A percentile compares a stretch with the other conserved stretches of the same genome.
These are phyloP conservation scores for Rhizophora apiculata DNA, from an alignment of 345 rosid genomes.

Conservation along the genomic window DNA sequence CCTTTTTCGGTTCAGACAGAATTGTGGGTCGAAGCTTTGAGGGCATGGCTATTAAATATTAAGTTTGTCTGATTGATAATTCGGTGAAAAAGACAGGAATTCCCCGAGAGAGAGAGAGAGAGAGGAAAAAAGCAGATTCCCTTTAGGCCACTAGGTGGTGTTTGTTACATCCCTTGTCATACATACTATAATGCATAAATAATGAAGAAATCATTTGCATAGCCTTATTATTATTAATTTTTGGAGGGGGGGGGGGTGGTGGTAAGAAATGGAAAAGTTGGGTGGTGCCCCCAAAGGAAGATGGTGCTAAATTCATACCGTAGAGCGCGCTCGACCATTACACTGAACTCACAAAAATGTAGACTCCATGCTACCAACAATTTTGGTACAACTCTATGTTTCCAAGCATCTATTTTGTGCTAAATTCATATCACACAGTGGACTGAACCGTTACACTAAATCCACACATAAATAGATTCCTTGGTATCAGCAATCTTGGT, in stretches of 20 bases:
- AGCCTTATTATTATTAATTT: no score
- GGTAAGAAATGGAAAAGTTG: no score
- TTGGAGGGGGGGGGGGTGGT: no score
- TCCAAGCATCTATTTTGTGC: neutral
- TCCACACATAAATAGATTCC: no score
- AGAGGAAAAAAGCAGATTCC: constrained; percentile 24
- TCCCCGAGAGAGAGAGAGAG: constrained; percentile 28
- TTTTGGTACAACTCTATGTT: neutral
- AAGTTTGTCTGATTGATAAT: constrained; percentile 40
- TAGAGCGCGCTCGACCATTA: no score
- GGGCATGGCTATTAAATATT: constrained; percentile 26
- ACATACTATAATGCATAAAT: neutral
- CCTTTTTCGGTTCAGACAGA: constrained; percentile 28
- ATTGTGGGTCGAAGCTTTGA: constrained; percentile 41
- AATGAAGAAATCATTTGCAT: neutral
- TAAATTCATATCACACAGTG: no score
- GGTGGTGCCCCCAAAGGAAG: no score
- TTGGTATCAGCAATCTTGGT: neutral
- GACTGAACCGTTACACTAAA: no score
- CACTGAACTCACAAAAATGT: no score
- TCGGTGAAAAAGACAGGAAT: constrained; percentile 39
- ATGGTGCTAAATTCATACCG: no score
- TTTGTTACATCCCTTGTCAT: neutral
- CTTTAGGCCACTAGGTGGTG: neutral
- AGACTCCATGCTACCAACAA: neutral